Percentiles rank a stretch among this genome's conserved stretches.
Conservation (phyloP, 306 rosid species). For the Cercis canadensis region DNA sequence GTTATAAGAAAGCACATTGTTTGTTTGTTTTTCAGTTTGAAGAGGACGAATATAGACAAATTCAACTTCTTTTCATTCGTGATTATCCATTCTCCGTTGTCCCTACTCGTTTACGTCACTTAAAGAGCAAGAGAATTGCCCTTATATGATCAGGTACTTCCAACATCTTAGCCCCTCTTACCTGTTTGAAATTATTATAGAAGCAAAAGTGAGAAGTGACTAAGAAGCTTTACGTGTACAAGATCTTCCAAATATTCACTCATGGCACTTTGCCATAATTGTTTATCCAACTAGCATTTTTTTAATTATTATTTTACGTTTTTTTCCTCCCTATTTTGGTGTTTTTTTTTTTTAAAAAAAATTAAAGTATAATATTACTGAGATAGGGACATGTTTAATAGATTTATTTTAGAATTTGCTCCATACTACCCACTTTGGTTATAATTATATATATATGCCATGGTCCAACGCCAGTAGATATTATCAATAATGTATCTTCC, state of each 20-base stretch:
- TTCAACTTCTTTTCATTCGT: no score
- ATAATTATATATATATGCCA: no score
- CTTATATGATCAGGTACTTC: no score
- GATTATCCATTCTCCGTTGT: no score
- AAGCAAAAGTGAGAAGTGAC: not conserved
- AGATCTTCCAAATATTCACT: slow-evolving; percentile 28
- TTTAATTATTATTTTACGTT: not conserved
- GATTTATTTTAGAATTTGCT: not conserved
- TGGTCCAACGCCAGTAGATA: no score
- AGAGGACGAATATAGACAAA: not conserved
- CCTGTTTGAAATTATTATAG: not conserved
- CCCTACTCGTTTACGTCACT: no score
- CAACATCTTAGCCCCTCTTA: no score
- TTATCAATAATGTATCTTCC: no score
- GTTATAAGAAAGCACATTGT: slow-evolving; percentile 13
- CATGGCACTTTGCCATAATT: not conserved
- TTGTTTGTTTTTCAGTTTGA: not conserved
- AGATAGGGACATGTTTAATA: slow-evolving; percentile 5
- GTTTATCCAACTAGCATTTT: not conserved
- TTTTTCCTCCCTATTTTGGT: not conserved
- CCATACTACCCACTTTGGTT: not conserved
- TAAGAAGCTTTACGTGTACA: not conserved
- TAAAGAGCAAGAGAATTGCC: no score
- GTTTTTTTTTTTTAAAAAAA: not conserved
- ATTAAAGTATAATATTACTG: not conserved